phyloP scores from a whole-genome alignment of 768 basidiomycete genomes.

The Kwoniella mangroviensis region DNA sequence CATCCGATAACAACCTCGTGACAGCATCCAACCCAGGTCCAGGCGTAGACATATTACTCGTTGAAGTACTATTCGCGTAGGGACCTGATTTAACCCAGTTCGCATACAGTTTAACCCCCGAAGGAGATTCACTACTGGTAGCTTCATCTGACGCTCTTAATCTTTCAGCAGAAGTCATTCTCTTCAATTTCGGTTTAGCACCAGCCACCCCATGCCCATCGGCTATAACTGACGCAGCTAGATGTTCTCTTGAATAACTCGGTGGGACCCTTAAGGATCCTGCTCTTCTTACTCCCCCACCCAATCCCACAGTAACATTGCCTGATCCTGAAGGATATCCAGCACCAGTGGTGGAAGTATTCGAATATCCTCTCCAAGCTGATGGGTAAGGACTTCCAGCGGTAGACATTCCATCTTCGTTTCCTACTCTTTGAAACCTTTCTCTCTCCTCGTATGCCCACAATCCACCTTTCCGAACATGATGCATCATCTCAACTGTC shows the following conservation, averaged over 20 bases:
- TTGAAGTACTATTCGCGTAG: not conserved
- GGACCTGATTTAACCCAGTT: constrained; percentile 30
- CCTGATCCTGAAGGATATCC: constrained; percentile 14
- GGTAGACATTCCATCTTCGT: constrained; percentile 23
- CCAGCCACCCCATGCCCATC: not conserved
- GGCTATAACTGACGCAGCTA: constrained; percentile 1
- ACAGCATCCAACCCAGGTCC: constrained; percentile 23
- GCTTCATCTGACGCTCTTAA: constrained; percentile 37
- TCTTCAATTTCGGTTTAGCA: constrained; percentile 26
- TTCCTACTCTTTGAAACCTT: constrained; percentile 42
- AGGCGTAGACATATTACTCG: not conserved
- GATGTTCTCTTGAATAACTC: constrained; percentile 11
- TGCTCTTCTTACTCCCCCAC: constrained; percentile 34
- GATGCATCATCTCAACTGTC: constrained; percentile 58
- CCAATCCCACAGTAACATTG: constrained; percentile 1
- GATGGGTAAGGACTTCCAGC: constrained; percentile 38
- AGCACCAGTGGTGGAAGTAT: constrained; percentile 10
- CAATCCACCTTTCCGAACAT: constrained; percentile 56
- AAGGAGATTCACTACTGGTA: constrained; percentile 24
- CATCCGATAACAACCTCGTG: constrained; percentile 19
- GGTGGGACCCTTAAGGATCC: constrained; percentile 43
- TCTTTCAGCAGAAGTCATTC: constrained; percentile 46
- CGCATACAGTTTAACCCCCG: constrained; percentile 39
- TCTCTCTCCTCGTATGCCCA: constrained; percentile 59
- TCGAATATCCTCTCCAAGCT: constrained; percentile 31